Base-by-base conservation (phyloP, 1,284 basidiomycete species). In the Moesziomyces sp. region DNA sequence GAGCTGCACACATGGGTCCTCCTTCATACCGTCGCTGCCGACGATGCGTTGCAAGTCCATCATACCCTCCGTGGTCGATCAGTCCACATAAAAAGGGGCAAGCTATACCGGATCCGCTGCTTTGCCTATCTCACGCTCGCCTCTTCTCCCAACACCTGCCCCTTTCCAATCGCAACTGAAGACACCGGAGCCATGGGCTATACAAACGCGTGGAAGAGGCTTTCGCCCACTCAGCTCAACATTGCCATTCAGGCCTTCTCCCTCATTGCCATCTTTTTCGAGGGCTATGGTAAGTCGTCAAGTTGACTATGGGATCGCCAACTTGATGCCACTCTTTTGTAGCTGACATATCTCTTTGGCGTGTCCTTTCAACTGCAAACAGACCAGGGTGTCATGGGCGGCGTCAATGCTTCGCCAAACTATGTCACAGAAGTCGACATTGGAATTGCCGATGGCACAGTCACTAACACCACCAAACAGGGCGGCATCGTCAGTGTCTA, bases 141-240 rank as follows among this genome's bases (percentile, higher is more conserved):
- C 6, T 40, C 38, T 16, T 40, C 38, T 40, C 38, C 38, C 38
- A 40, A n/a, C 38, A 40, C 5, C 38, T 40, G 38, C 38, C 38
- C 38, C 0, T 18, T 6, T 40, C 38, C 38, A 18, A 18, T 40
- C 38, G 38, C 38, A 40, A 40, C 38, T 40, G 38, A 40, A 40
- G 0, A 40, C 38, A 16, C 16, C 38, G 38, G 18, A 40, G 6
- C 38, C 18, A 40, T 40, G 38, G 38, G 38, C 38, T 40, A 40
- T 40, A 40, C 38, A 40, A 40, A n/a, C 38, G 38, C 38, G 38
- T 40, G 38, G 38, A 40, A 40, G 38, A 40, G 38, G 38, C 38
- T 40, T 6, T 40, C 38, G 16, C 38, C 38, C 18, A 7, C 38
- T 16, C 38, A 40, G 38, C 38, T 40, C 38, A 40, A 40, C 38